Evolutionary conservation across 129 eudicot genomes (phyloP), one percentile per base, ranked within the genome.

Genomic region (Ambrosia trifida): DNA sequence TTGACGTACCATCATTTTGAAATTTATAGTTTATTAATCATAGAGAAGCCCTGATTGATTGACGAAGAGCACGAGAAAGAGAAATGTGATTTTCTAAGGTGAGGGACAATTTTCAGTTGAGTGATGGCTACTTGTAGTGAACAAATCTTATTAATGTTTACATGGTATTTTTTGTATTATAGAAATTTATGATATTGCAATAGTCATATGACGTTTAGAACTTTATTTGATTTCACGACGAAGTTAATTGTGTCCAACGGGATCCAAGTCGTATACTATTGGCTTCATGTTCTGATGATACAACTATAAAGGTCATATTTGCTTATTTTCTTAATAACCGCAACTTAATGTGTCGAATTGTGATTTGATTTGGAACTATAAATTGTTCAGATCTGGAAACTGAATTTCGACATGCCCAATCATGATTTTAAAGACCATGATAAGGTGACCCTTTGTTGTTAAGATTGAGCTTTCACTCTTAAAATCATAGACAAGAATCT

Each of bases 271-370:
- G 85, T 41, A 62, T 71, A 30, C 50, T 87, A 46, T 73, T 87
- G 78, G 95, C 95, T 44, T 85, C 95, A 54, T 74, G 90, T 46
- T 88, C 90, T 50, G 80, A 82, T 78, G 90, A 88, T 71, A 60
- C 9, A 65, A 82, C 95, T 17, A 75, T 76, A 59, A 88, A 88
- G 90, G 90, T 87, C 50, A 36, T 33, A 50, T 47, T 60, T 46
- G 19, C 61, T 50, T 47, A 59, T 14, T 44, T 30, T 59, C 50
- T 50, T 33, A 14, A 4, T 31, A 30, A 50, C n/a, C 58, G 49
- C 47, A 36, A 67, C 50, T 52, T 28, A 52, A n/a, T 36, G 18
- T 14, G 61, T 54, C 10, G 61, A 12, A 19, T 20, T 20, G 51
- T 58, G 49, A 63, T 31, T 51, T 66, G 16, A 45, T 14, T 18